These are phyloP conservation scores for Elsinoe necatrix DNA, from an alignment of 2,329 filamentous ascomycete species.

Conservation along the genomic window DNA sequence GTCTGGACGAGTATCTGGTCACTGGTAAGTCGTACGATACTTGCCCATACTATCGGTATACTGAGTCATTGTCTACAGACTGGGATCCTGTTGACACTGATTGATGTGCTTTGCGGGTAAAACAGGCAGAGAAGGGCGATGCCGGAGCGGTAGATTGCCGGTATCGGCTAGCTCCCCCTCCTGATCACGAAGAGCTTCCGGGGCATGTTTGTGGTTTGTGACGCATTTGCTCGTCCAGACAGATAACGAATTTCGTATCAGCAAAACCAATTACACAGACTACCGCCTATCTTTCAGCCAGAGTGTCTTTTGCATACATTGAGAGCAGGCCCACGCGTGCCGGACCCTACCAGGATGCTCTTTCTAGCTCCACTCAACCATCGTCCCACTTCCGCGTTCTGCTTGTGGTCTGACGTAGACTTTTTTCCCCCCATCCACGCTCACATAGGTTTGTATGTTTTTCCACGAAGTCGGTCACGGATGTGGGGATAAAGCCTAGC, in stretches of 20 bases:
- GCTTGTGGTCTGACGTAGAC: slow-evolving; percentile 4
- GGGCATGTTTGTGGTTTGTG: neutral
- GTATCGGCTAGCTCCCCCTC: neutral
- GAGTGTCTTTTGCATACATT: neutral
- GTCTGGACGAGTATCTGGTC: slow-evolving; percentile 62
- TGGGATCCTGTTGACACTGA: slow-evolving; percentile 29
- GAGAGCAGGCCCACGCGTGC: neutral
- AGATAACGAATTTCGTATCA: slow-evolving; percentile 9
- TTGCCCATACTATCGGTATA: neutral
- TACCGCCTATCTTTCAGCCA: neutral
- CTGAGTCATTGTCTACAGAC: slow-evolving; percentile 21
- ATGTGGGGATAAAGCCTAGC: neutral
- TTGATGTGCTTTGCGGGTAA: slow-evolving; percentile 11
- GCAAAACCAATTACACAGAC: slow-evolving; percentile 13
- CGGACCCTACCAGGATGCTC: neutral
- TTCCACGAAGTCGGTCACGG: neutral
- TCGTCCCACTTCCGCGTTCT: slow-evolving; percentile 1
- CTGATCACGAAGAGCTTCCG: neutral
- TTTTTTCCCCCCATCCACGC: neutral
- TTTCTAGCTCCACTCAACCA: neutral
- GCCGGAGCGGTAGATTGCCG: neutral
- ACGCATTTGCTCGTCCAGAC: neutral
- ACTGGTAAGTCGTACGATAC: slow-evolving; percentile 49
- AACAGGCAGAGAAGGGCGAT: neutral
- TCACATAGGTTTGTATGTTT: slow-evolving; percentile 1